phyloP scores from a whole-genome alignment of 768 basidiomycete genomes.

The Hericium alpestre region DNA sequence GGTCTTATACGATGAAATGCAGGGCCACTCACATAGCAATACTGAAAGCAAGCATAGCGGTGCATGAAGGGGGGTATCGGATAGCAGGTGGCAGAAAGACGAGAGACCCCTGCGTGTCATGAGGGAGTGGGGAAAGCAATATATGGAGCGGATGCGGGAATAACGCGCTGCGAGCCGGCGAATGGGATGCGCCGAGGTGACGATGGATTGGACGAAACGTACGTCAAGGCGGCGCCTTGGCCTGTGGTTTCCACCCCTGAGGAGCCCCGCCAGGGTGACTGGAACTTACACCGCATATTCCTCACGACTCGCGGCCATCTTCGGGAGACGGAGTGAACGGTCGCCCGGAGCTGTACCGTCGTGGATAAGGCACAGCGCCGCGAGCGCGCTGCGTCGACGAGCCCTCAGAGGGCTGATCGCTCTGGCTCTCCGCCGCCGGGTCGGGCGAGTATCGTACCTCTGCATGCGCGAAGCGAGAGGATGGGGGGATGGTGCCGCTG shows the following conservation, averaged over 20 bases:
- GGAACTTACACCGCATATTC: not conserved
- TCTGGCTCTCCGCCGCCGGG: not conserved
- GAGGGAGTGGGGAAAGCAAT: not conserved
- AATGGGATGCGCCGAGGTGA: not conserved
- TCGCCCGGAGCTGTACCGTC: not conserved
- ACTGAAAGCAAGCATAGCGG: not conserved
- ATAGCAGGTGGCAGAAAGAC: not conserved
- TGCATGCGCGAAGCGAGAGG: not conserved
- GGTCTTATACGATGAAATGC: not conserved
- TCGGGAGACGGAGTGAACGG: not conserved
- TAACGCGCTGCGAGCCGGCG: not conserved
- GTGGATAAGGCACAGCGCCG: not conserved
- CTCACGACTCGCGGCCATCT: not conserved
- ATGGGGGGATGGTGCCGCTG: slow-evolving; percentile 11
- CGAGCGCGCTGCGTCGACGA: not conserved
- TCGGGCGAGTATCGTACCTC: not conserved
- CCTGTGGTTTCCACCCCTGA: not conserved
- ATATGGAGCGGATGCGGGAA: not conserved
- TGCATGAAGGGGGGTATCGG: not conserved
- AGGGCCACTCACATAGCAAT: not conserved
- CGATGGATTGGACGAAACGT: too few species aligned
- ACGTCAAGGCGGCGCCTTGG: too few species aligned
- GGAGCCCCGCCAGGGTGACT: not conserved
- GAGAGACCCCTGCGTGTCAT: too few species aligned
- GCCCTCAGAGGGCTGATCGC: not conserved